Evolutionary conservation across 225 moss, liverwort and hornwort species (phyloP).

Genomic region (Polytrichum formosum): DNA sequence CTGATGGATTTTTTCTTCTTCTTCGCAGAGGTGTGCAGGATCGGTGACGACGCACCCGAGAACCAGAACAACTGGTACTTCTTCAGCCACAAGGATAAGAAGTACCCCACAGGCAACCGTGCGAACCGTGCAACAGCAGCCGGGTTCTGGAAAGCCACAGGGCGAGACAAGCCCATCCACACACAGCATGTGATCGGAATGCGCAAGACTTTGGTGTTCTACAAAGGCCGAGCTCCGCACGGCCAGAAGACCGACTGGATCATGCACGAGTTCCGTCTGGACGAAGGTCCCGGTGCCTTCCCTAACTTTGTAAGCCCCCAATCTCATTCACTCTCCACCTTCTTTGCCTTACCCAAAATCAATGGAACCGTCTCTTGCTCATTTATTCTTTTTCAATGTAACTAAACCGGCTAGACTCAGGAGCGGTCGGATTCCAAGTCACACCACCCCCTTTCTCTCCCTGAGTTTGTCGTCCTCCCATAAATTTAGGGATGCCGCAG

Average conservation of each 20-base stretch:
- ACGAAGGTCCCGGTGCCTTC: conserved; percentile 30
- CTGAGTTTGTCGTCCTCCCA: too few relatives aligned
- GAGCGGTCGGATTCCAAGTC: too few relatives aligned
- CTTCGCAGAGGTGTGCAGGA: conserved; percentile 50
- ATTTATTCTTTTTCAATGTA: too few relatives aligned
- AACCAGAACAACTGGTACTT: conserved; percentile 70
- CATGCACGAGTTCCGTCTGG: conserved; percentile 60
- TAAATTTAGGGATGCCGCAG: too few relatives aligned
- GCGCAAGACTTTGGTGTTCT: conserved; percentile 62
- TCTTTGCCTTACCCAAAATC: too few relatives aligned
- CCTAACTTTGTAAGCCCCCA: conserved; percentile 21
- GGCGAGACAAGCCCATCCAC: conserved; percentile 75
- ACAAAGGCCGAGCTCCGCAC: conserved; percentile 47
- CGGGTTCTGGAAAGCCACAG: conserved; percentile 95
- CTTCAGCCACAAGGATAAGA: conserved; percentile 85
- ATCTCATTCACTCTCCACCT: too few relatives aligned
- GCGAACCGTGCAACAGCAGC: conserved; percentile 73
- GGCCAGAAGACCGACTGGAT: conserved; percentile 61
- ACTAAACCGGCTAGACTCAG: too few relatives aligned
- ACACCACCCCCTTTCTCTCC: too few relatives aligned
- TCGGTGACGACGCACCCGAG: conserved; percentile 49
- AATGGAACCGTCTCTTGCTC: too few relatives aligned
- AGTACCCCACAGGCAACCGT: conserved; percentile 79
- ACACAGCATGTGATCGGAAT: conserved; percentile 46
- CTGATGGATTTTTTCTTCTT: conserved; percentile 4